Conservation (phyloP, 805 yeast species). For the Nakazawaea anatomiae region DNA sequence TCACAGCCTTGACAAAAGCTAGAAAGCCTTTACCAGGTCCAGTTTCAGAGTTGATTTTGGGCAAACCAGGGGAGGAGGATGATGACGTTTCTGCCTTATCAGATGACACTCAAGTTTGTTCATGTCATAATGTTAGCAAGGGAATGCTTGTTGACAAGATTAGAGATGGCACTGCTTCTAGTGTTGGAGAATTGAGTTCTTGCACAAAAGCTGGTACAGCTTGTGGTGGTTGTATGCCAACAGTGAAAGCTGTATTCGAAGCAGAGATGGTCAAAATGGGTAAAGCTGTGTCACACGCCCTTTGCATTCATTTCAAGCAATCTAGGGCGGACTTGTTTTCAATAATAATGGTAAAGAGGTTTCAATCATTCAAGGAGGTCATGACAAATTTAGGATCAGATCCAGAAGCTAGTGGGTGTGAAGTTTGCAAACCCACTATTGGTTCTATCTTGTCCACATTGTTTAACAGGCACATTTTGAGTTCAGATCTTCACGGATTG, state of each 20-base stretch:
- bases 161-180: conserved; percentile 21
- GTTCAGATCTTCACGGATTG: conserved; percentile 25
- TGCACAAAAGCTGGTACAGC: conserved; percentile 32
- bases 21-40: conserved; percentile 24
- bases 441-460: conserved; percentile 30
- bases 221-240: conserved; percentile 33
- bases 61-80: conserved; percentile 19
- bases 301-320: conserved; percentile 28
- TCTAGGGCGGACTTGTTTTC: conserved; percentile 30
- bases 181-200: conserved; percentile 26
- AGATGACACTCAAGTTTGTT: conserved; percentile 30
- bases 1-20: conserved; percentile 21
- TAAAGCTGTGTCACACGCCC: conserved; percentile 22
- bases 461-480: conserved; percentile 25
- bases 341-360: conserved; percentile 26
- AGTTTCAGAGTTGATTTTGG: conserved; percentile 26
- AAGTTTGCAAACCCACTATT: conserved; percentile 30
- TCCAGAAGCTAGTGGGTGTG: conserved; percentile 28
- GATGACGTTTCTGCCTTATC: conserved; percentile 24
- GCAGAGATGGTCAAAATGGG: conserved; percentile 30
- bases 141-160: conserved; percentile 24
- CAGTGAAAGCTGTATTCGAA: conserved; percentile 28
- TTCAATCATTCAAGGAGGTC: conserved; percentile 23
- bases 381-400: conserved; percentile 22
- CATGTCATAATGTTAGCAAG: conserved; percentile 30